These are phyloP conservation scores for Groenewaldozyma auringiensis DNA, from an alignment of 1,139 yeast species.

Conservation along the genomic window DNA sequence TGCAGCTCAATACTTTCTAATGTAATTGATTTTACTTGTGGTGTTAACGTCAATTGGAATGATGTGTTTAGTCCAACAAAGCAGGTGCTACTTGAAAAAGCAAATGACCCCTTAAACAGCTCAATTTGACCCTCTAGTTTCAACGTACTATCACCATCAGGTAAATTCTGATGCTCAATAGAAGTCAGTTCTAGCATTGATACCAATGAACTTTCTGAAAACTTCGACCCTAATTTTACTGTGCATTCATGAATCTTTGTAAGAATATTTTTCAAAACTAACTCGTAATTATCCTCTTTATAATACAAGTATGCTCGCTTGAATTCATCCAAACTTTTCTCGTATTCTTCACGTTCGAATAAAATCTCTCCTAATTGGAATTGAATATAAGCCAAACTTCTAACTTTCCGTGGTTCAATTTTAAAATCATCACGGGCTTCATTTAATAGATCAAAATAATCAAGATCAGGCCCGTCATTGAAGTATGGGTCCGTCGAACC, in stretches of 20 bases:
- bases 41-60: slow-evolving; percentile 19
- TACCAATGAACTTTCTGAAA: slow-evolving; percentile 2
- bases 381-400: slow-evolving; percentile 38
- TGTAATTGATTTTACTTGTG: slow-evolving; percentile 8
- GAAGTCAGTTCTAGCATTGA: slow-evolving; percentile 9
- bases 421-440: slow-evolving; percentile 19
- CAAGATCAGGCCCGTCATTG: slow-evolving; percentile 17
- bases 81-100: slow-evolving; percentile 19
- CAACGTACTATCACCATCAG: not conserved
- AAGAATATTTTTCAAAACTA: slow-evolving; percentile 16
- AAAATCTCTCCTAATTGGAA: slow-evolving; percentile 46
- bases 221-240: slow-evolving; percentile 9
- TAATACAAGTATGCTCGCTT: slow-evolving; percentile 22
- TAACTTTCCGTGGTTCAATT: slow-evolving; percentile 10
- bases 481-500: slow-evolving; percentile 13
- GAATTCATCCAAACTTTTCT: slow-evolving; percentile 33
- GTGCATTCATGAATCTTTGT: slow-evolving; percentile 17
- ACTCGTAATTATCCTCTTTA: slow-evolving; percentile 24
- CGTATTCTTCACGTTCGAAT: slow-evolving; percentile 28
- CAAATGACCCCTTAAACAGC: slow-evolving; percentile 16
- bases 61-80: slow-evolving; percentile 20
- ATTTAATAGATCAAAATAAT: slow-evolving; percentile 24
- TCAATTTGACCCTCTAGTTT: slow-evolving; percentile 6
- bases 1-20: slow-evolving; percentile 11
- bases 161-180: slow-evolving; percentile 2